Base-by-base conservation (phyloP, 177 flowering plant species). In the Telopea speciosissima region DNA sequence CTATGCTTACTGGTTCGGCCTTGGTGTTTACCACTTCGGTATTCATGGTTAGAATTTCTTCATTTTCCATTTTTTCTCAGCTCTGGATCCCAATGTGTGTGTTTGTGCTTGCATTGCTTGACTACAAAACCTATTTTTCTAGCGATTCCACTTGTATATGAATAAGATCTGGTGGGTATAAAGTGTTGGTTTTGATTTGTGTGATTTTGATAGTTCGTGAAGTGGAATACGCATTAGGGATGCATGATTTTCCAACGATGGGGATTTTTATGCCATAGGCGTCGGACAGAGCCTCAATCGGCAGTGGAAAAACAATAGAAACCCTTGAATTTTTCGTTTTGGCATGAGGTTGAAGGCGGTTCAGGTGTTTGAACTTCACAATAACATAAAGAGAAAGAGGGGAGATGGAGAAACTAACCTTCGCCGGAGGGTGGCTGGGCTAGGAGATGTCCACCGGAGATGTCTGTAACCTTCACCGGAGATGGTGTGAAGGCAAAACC, bases 191-290 rank as follows among this genome's bases (percentile, higher is more conserved):
- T 11, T 22, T 49, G n/a, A 21, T n/a, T 33, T 31, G 22, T 24
- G 56, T 24, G 24, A 40, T 1, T 14, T 68, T 26, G 7, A 63
- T 66, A 93, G 98, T 93, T 76, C 92, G 91, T 80, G 92, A 85
- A 0, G 84, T 90, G 33, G 98, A 93, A 68, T 93, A 90, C 70
- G 98, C 89, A 3, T 93, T 88, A 74, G 98, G 98, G 36, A 95
- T 97, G 5, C 98, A 93, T 67, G 97, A 91, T 36, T 88, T 84
- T 49, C 44, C 88, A 23, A 79, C 88, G 6, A 87, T 91, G 1
- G 98, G 98, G 65, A 83, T 93, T 40, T 93, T 93, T 66, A n/a
- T n/a, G n/a, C n/a, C n/a, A n/a, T n/a, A n/a, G n/a, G n/a, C n/a
- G n/a, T n/a, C n/a, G n/a, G n/a, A n/a, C n/a, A n/a, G n/a, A n/a